Conservation (phyloP, 2,329 filamentous ascomycete species). For the Colletotrichum simmondsii region DNA sequence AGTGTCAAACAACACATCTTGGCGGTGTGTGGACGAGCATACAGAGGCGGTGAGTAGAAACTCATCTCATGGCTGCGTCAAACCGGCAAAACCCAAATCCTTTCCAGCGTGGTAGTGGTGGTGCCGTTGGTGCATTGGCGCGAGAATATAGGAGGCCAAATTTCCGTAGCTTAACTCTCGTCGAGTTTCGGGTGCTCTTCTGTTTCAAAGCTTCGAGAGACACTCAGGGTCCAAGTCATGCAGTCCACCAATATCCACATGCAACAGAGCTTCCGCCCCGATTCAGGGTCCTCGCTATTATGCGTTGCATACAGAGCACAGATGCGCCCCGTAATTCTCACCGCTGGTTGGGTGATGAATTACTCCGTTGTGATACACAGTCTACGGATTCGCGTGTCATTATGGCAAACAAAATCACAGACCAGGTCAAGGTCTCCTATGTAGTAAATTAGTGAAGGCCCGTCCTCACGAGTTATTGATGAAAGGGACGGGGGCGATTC, state of each 20-base stretch:
- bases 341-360: conserved; percentile 24
- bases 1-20: neutral
- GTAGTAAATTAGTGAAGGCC: conserved; percentile 9
- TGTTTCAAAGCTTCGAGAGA: conserved; percentile 29
- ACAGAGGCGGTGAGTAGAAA: conserved; percentile 16
- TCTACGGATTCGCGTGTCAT: neutral
- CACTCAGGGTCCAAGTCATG: conserved; percentile 33
- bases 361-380: neutral
- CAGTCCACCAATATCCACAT: conserved; percentile 9
- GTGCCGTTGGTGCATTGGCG: neutral
- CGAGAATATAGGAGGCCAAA: neutral
- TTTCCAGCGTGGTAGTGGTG: neutral
- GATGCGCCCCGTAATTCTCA: conserved; percentile 5
- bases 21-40: neutral
- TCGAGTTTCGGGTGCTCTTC: conserved; percentile 22
- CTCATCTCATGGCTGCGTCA: neutral
- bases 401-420: conserved; percentile 5
- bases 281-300: conserved; percentile 30
- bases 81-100: conserved; percentile 3
- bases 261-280: neutral
- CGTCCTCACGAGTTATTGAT: conserved; percentile 10
- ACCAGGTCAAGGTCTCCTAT: conserved; percentile 18
- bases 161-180: conserved; percentile 12
- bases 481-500: conserved; percentile 11
- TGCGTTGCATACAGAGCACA: neutral